Evolutionary conservation across 768 basidiomycete genomes (phyloP).

Genomic region (Sarcomyxa edulis): DNA sequence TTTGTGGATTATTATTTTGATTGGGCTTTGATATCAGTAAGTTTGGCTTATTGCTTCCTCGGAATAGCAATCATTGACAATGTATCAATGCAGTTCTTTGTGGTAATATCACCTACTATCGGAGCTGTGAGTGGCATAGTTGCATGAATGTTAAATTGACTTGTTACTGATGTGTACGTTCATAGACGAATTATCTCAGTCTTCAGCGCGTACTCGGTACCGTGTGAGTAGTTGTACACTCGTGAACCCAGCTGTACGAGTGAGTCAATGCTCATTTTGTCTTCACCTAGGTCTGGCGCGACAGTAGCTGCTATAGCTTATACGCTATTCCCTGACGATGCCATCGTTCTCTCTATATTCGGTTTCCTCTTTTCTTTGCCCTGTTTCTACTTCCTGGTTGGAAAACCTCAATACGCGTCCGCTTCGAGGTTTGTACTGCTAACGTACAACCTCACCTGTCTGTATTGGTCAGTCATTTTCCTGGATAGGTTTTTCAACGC

Average conservation of each 20-base stretch:
- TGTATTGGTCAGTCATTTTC: conserved; percentile 40
- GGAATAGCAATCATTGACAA: conserved; percentile 1
- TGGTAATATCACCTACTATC: conserved; percentile 89
- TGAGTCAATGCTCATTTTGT: conserved; percentile 4
- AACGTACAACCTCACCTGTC: conserved; percentile 86
- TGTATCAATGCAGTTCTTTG: conserved; percentile 54
- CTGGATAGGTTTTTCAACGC: conserved; percentile 2
- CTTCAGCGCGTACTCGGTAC: conserved; percentile 85
- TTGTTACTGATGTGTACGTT: no score
- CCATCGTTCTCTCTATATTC: conserved; percentile 69
- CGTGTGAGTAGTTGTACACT: conserved; percentile 50
- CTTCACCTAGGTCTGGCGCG: conserved; percentile 63
- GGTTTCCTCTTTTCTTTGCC: conserved; percentile 90
- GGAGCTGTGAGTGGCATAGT: conserved; percentile 57
- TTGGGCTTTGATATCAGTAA: conserved; percentile 92
- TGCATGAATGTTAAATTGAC: no score
- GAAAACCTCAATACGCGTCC: conserved; percentile 69
- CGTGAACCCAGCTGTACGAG: not conserved
- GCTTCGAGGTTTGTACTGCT: conserved; percentile 77
- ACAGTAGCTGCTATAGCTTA: conserved; percentile 68
- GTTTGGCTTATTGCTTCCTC: conserved; percentile 17
- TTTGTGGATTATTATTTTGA: conserved; percentile 86
- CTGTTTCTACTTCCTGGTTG: conserved; percentile 88
- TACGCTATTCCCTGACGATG: conserved; percentile 69
- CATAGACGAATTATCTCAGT: conserved; percentile 80